Evolutionary conservation across 2,329 filamentous ascomycete genomes (phyloP).

Genomic region (Pseudogymnoascus sp.): DNA sequence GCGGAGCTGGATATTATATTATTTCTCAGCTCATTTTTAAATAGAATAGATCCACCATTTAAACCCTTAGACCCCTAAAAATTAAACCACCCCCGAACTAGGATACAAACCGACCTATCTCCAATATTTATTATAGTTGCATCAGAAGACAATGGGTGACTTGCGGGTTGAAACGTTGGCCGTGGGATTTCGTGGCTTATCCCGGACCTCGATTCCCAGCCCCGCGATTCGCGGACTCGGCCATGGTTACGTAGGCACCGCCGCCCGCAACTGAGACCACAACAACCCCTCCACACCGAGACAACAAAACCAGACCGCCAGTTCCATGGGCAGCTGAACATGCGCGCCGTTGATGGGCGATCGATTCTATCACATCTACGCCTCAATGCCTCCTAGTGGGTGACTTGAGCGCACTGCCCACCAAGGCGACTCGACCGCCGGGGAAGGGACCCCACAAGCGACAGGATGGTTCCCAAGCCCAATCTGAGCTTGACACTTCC

Average conservation of each 20-base stretch:
- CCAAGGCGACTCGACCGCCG: not conserved
- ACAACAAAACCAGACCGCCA: not conserved
- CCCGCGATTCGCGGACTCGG: not conserved
- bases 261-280: not conserved
- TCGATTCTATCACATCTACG: not conserved
- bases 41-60: not conserved
- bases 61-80: not conserved
- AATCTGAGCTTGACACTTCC: slow-evolving; percentile 68
- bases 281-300: not conserved
- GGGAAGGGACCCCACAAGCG: not conserved
- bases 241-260: not conserved
- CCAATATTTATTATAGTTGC: not conserved
- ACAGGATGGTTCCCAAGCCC: slow-evolving; percentile 48
- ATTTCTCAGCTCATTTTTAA: not conserved
- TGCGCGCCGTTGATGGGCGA: not conserved
- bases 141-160: not conserved
- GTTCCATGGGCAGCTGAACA: not conserved
- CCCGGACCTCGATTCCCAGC: not conserved
- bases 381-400: not conserved
- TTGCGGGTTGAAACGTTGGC: not conserved
- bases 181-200: not conserved
- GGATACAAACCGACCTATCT: not conserved
- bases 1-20: not conserved
- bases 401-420: not conserved
- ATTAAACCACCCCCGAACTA: not conserved